These are phyloP conservation scores for Eucalyptus shirleyi DNA, from an alignment of 345 rosid species.

Conservation along the genomic window DNA sequence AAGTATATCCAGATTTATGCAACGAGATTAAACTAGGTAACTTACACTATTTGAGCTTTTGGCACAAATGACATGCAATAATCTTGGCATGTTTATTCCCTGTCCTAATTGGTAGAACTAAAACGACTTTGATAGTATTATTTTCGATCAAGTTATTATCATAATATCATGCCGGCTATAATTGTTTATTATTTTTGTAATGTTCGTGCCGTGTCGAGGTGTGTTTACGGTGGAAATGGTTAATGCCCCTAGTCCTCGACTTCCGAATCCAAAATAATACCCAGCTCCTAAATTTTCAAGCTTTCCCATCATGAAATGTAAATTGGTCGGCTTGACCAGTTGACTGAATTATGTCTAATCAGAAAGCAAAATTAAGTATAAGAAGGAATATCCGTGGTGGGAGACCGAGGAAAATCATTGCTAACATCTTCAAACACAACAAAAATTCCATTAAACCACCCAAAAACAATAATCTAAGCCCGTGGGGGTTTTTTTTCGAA, in stretches of 20 bases:
- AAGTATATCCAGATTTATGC: neutral
- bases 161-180: neutral
- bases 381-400: neutral
- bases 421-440: neutral
- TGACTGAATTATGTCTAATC: neutral
- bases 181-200: neutral
- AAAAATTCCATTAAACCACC: neutral
- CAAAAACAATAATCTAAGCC: neutral
- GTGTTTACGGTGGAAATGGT: neutral
- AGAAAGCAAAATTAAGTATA: neutral
- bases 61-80: neutral
- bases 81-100: neutral
- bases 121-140: neutral
- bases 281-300: neutral
- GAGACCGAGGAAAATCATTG: neutral
- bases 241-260: neutral
- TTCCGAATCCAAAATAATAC: neutral
- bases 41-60: neutral
- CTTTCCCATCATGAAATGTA: neutral
- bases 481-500: neutral
- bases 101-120: neutral
- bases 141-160: neutral
- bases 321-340: neutral
- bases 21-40: neutral
- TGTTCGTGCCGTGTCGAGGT: neutral